Base-by-base conservation (phyloP, 2,329 filamentous ascomycete genomes). In the Trichoderma breve region DNA sequence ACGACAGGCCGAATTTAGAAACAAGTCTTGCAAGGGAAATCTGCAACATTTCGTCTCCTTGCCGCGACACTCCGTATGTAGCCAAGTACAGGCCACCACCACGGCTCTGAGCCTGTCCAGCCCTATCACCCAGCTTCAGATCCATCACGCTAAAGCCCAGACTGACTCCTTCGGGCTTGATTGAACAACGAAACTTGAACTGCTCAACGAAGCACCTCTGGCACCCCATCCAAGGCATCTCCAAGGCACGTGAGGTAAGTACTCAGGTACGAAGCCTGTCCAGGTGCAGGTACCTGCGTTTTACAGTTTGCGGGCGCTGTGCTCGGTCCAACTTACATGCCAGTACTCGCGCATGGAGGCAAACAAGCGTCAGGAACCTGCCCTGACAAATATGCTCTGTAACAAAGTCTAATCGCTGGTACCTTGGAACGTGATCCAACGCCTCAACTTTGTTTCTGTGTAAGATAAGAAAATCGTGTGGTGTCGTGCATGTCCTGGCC, bases 1-100 rank as follows among this genome's bases (percentile, higher is more conserved):
- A 21, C 43, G 43, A 47, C 43, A 7, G 8, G 43, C 43, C 43
- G 7, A 3, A 47, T 47, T 47, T 55, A 55, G 63, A 66, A 66
- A 55, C 63, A 39, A 30, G 28, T 18, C n/a, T 36, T 36, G 39
- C 63, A 15, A 26, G 63, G 63, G 63, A 66, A 55, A 30, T 39
- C 47, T 66, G 47, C 63, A 66, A 66, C 63, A 66, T 66, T 53
- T 55, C 21, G n/a, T n/a, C 63, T 66, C 63, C 43, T 36, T 66
- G 28, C 62, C 30, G 62, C 43, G 18, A 32, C 26, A 53, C 14
- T 15, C 43, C n/a, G n/a, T 21, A 51, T 51, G n/a, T 51, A 51
- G 9, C 43, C n/a, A 24, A 51, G 43, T 21, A 51, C 43, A 21
- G 43, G 43, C 43, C 43, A 51, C 43, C n/a, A 21, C n/a, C n/a